phyloP scores from a whole-genome alignment of 768 basidiomycete genomes.

The Tubosaeta sp. region DNA sequence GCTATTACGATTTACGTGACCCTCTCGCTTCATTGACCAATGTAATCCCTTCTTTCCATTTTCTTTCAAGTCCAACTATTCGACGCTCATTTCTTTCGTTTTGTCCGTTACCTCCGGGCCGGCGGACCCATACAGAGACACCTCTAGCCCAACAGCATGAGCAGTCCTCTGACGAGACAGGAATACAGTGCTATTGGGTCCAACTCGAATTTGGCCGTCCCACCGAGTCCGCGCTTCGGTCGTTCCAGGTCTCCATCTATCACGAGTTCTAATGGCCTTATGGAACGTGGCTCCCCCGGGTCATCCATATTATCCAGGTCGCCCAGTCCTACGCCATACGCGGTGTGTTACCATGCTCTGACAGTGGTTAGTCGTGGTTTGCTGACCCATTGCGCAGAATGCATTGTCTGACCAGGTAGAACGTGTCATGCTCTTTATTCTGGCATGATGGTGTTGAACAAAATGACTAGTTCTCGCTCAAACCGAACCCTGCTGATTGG shows the following conservation, averaged over 20 bases:
- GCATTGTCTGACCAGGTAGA: constrained; percentile 25
- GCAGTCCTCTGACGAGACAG: constrained; percentile 22
- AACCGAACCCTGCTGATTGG: constrained; percentile 44
- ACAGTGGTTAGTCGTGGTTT: not conserved
- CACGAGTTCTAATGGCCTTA: constrained; percentile 13
- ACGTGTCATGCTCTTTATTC: not conserved
- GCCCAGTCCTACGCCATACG: constrained; percentile 25
- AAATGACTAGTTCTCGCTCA: constrained; percentile 35
- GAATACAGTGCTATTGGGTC: constrained; percentile 27
- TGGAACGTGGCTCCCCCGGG: constrained; percentile 13
- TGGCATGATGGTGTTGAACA: not conserved
- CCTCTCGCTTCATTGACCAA: not conserved
- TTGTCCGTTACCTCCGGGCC: not conserved
- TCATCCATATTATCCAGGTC: constrained; percentile 16
- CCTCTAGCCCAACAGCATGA: constrained; percentile 16
- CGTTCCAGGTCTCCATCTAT: constrained; percentile 15
- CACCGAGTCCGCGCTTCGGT: constrained; percentile 10
- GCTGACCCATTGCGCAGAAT: constrained; percentile 19
- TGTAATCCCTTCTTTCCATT: not conserved
- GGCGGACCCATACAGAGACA: not conserved
- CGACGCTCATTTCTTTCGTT: constrained; percentile 15
- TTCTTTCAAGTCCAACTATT: constrained; percentile 13
- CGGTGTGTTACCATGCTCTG: constrained; percentile 13
- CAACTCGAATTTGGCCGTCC: constrained; percentile 18
- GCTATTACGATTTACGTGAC: not conserved